Conservation (phyloP, 1,284 basidiomycete species). For the Trichosporon sp. region DNA sequence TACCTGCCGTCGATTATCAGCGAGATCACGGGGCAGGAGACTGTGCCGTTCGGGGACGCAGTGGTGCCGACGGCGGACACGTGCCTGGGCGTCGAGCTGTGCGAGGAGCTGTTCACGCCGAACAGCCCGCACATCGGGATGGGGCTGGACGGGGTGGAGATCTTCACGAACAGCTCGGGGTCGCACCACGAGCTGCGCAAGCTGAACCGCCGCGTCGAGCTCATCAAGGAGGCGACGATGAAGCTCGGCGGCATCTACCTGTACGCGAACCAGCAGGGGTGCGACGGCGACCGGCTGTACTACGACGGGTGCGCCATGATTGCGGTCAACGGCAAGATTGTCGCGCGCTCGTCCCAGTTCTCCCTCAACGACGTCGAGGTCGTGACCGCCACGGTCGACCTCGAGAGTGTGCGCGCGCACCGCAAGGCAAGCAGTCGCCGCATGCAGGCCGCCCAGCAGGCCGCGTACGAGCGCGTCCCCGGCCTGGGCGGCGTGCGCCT, state of each 20-base stretch:
- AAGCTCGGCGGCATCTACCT: constrained; percentile 96
- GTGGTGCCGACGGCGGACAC: constrained; percentile 90
- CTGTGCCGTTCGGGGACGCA: constrained; percentile 90
- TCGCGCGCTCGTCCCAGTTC: constrained; percentile 95
- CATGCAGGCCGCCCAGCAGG: constrained; percentile 77
- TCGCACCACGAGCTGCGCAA: constrained; percentile 97
- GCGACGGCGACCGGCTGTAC: constrained; percentile 94
- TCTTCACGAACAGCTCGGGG: constrained; percentile 95
- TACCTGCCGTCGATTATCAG: constrained; percentile 82
- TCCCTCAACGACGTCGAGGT: constrained; percentile 94
- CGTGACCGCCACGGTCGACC: constrained; percentile 87
- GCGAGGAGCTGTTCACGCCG: constrained; percentile 96
- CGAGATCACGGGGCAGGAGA: constrained; percentile 84
- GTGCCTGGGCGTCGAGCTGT: constrained; percentile 83
- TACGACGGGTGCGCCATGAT: constrained; percentile 98
- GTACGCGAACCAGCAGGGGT: constrained; percentile 98
- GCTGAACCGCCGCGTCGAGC: constrained; percentile 80
- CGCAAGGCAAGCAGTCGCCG: constrained; percentile 74
- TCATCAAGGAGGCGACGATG: constrained; percentile 93
- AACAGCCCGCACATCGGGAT: constrained; percentile 92
- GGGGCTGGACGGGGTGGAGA: constrained; percentile 97
- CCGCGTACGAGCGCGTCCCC: constrained; percentile 65
- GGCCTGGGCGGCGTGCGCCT: constrained; percentile 68
- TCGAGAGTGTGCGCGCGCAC: constrained; percentile 88
- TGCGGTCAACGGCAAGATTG: constrained; percentile 83